Conservation (phyloP, 2,329 filamentous ascomycete genomes). For the Pochonia chlamydosporia region DNA sequence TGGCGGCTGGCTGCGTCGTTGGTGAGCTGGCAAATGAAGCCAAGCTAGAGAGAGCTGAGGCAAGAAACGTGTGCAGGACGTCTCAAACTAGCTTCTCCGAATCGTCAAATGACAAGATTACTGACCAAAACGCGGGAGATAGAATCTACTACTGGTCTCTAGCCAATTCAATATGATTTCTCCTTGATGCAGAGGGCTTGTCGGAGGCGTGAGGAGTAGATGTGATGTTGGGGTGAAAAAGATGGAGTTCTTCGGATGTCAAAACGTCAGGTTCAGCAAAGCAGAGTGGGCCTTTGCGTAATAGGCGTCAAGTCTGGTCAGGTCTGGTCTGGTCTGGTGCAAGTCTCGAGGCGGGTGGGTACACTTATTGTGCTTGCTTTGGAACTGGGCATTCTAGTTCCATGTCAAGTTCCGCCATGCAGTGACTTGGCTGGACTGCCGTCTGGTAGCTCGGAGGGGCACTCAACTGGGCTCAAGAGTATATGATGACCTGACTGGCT, state of each 20-base stretch:
- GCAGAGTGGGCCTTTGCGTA: slow-evolving; percentile 33
- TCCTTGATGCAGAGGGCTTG: slow-evolving; percentile 4
- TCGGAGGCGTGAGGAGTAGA: slow-evolving; percentile 11
- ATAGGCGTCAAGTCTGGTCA: slow-evolving; percentile 20
- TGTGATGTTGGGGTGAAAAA: slow-evolving; percentile 22
- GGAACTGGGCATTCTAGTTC: no score
- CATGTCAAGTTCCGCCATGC: no score
- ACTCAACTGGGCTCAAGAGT: no score
- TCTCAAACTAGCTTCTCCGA: slow-evolving; percentile 25
- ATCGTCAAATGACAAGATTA: slow-evolving; percentile 2
- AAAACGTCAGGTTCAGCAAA: slow-evolving; percentile 31
- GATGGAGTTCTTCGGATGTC: slow-evolving; percentile 18
- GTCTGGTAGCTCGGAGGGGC: no score
- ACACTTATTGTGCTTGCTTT: no score
- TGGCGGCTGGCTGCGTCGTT: not conserved
- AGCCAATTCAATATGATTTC: not conserved
- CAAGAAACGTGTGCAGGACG: slow-evolving; percentile 37
- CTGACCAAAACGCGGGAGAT: not conserved
- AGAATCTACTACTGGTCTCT: not conserved
- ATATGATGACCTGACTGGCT: no score
- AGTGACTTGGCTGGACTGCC: no score
- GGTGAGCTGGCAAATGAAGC: not conserved
- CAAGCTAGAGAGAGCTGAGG: slow-evolving; percentile 16
- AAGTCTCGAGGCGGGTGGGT: slow-evolving; percentile 1
- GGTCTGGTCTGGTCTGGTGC: not conserved